phyloP scores from a whole-genome alignment of 2,329 filamentous ascomycete genomes.

The Trichoderma aggressivum region DNA sequence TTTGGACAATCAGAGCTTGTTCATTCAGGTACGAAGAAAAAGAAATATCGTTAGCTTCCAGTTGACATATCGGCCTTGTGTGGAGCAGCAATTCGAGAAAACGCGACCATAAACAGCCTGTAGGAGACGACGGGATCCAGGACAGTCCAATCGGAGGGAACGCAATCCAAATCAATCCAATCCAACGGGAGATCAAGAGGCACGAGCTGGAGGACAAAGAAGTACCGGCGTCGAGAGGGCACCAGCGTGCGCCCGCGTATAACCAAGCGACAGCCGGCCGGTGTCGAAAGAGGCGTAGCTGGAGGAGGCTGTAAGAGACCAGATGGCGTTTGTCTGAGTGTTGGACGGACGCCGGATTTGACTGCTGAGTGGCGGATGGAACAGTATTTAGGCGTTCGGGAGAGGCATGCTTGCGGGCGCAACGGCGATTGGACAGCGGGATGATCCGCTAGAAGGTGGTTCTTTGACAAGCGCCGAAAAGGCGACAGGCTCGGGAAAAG shows the following conservation, averaged over 20 bases:
- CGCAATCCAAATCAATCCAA: not conserved
- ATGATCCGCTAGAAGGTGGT: not conserved
- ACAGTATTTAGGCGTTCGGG: constrained; percentile 1
- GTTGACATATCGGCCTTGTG: not conserved
- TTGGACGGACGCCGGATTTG: not conserved
- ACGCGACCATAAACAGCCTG: not conserved
- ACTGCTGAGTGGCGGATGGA: not conserved
- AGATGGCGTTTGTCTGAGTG: not conserved
- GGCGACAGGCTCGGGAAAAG: not conserved
- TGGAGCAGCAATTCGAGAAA: not conserved
- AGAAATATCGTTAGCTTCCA: not conserved
- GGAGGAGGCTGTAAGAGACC: not conserved
- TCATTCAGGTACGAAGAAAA: not conserved
- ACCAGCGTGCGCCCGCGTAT: not conserved
- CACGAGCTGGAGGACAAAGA: not conserved
- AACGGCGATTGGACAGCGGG: constrained; percentile 6
- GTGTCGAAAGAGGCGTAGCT: constrained; percentile 5
- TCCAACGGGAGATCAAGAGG: not conserved
- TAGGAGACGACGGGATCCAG: not conserved
- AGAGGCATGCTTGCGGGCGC: constrained; percentile 8
- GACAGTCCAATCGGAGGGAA: not conserved
- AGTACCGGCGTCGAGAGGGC: not conserved
- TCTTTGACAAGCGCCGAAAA: not conserved
- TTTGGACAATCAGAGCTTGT: not conserved
- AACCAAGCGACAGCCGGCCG: not conserved